Percentiles rank a stretch among this genome's conserved stretches.
Conservation (phyloP, 768 basidiomycete genomes). For the Suillus subluteus region DNA sequence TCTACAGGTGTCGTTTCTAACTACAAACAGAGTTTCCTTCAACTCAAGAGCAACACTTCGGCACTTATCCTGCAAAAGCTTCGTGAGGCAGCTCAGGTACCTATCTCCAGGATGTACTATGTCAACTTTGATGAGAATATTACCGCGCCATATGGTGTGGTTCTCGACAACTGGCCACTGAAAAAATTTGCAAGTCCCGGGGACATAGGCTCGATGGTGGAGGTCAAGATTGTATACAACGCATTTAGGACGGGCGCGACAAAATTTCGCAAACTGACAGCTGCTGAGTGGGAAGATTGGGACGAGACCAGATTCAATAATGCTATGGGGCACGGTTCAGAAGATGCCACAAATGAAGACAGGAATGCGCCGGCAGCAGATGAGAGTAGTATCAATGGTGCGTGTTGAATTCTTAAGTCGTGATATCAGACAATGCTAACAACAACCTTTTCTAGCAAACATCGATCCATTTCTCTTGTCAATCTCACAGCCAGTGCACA, state of each 20-base stretch:
- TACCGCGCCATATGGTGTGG: slow-evolving; percentile 15
- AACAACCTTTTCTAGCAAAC: not conserved
- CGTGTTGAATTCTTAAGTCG: not conserved
- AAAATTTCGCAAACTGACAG: slow-evolving; percentile 4
- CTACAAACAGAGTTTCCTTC: not conserved
- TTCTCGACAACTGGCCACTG: slow-evolving; percentile 25
- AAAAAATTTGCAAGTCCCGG: slow-evolving; percentile 11
- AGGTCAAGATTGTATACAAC: slow-evolving; percentile 8
- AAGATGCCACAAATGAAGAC: not conserved
- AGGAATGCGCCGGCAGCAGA: not conserved
- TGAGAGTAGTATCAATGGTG: too few relatives aligned
- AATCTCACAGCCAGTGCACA: not conserved
- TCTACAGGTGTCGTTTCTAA: slow-evolving; percentile 1
- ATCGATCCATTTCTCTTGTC: not conserved
- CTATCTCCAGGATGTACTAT: slow-evolving; percentile 22
- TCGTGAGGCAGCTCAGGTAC: not conserved
- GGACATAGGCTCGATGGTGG: slow-evolving; percentile 5
- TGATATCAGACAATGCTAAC: not conserved
- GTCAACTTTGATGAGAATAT: slow-evolving; percentile 20
- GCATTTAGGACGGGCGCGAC: not conserved
- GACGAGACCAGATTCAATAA: not conserved
- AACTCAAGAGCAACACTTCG: not conserved
- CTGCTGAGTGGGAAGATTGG: slow-evolving; percentile 2
- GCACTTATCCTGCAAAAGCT: slow-evolving; percentile 4
- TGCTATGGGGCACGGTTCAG: too few relatives aligned